These are phyloP conservation scores for Yamadazyma triangularis DNA, from an alignment of 1,139 yeast genomes.

Conservation along the genomic window DNA sequence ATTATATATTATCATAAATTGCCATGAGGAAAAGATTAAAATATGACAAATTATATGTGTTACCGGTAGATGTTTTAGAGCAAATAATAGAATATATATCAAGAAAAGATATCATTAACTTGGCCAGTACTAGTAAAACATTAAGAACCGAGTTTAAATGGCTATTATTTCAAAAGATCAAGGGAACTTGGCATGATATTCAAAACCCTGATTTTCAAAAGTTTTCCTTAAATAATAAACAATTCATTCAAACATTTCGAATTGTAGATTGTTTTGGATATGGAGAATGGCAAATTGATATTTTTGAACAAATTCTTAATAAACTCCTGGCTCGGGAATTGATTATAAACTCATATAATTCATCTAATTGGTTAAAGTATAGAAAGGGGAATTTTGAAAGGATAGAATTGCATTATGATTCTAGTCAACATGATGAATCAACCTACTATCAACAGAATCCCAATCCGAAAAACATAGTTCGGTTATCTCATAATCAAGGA, in stretches of 20 bases:
- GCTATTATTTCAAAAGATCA: constrained; percentile 21
- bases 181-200: constrained; percentile 28
- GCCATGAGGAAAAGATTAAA: no score
- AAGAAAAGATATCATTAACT: constrained; percentile 18
- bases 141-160: constrained; percentile 18
- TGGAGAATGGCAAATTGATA: constrained; percentile 40
- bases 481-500: constrained; percentile 9
- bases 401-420: constrained; percentile 26
- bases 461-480: constrained; percentile 17
- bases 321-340: constrained; percentile 21
- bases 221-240: constrained; percentile 9
- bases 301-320: constrained; percentile 18
- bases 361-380: constrained; percentile 42
- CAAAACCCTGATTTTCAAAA: constrained; percentile 10
- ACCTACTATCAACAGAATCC: constrained; percentile 9
- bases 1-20: no score
- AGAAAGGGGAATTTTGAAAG: constrained; percentile 17
- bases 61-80: no score
- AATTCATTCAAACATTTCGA: constrained; percentile 17
- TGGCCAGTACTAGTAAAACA: constrained; percentile 17
- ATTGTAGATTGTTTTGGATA: constrained; percentile 32
- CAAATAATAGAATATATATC: no score
- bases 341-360: constrained; percentile 29
- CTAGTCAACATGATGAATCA: constrained; percentile 17
- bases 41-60: no score